Evolutionary conservation across 768 basidiomycete species (phyloP).

Genomic region (Amanita exitialis): DNA sequence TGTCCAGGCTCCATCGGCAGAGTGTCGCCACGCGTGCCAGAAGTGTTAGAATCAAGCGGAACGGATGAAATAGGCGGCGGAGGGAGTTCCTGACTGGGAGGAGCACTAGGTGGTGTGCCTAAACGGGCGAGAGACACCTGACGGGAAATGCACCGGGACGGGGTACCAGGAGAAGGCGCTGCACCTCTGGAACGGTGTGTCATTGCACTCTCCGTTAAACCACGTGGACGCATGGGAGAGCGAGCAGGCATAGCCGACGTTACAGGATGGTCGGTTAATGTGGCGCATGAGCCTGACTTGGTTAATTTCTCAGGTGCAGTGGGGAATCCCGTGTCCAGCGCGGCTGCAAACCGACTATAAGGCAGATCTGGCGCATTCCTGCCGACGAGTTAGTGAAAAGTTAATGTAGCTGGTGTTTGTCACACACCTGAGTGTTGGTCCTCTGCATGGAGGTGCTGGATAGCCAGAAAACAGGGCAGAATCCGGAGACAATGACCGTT

Average conservation of each 20-base stretch:
- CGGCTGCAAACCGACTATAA: constrained; percentile 15
- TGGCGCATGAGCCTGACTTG: constrained; percentile 21
- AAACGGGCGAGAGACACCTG: constrained; percentile 33
- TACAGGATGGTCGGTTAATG: constrained; percentile 16
- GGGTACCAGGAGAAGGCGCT: constrained; percentile 10
- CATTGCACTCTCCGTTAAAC: constrained; percentile 33
- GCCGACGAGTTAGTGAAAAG: too few species aligned
- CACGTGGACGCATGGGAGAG: constrained; percentile 35
- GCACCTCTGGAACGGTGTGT: constrained; percentile 14
- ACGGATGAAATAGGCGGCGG: constrained; percentile 24
- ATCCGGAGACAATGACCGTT: constrained; percentile 17
- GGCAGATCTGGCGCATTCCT: not conserved
- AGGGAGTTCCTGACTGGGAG: constrained; percentile 38
- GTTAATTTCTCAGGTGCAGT: constrained; percentile 8
- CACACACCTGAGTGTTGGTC: constrained; percentile 12
- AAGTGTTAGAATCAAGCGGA: constrained; percentile 1
- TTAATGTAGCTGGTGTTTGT: too few species aligned
- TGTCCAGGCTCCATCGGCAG: constrained; percentile 10
- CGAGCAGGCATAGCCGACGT: constrained; percentile 18
- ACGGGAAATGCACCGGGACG: constrained; percentile 27
- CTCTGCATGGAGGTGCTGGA: constrained; percentile 1
- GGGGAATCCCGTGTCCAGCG: not conserved
- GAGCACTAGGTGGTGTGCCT: constrained; percentile 34
- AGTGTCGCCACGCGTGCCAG: constrained; percentile 9
- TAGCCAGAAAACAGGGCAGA: constrained; percentile 10